These are phyloP conservation scores for Linanthus parryae DNA, from an alignment of 148 eudicot species.

Conservation along the genomic window DNA sequence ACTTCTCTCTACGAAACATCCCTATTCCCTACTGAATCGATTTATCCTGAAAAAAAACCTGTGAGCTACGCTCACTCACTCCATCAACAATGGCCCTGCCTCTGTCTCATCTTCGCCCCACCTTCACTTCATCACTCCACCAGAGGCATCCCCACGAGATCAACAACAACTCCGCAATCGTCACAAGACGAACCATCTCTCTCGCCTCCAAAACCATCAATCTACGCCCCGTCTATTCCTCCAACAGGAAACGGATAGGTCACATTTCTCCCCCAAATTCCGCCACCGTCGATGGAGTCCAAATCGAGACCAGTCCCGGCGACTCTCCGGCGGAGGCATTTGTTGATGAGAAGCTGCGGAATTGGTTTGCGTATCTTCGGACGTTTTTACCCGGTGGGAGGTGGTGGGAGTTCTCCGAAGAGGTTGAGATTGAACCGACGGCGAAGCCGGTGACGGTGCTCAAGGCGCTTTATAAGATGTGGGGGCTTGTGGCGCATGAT, in stretches of 20 bases:
- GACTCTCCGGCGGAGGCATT: not conserved
- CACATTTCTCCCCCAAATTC: conserved; percentile 23
- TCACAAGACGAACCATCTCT: no score
- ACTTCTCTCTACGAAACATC: no score
- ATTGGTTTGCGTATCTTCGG: conserved; percentile 25
- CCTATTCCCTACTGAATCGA: no score
- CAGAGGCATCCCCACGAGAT: conserved; percentile 6
- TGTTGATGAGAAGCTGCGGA: conserved; percentile 26
- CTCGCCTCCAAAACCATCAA: conserved; percentile 4
- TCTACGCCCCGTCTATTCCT: conserved; percentile 6
- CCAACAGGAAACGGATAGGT: conserved; percentile 9
- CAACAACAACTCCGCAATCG: conserved; percentile 5
- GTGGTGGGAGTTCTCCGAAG: conserved; percentile 79
- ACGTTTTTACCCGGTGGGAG: conserved; percentile 72
- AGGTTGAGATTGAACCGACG: conserved; percentile 24
- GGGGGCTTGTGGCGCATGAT: conserved; percentile 65
- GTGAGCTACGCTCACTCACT: conserved; percentile 1
- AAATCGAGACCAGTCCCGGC: conserved; percentile 4
- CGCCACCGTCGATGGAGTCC: conserved; percentile 43
- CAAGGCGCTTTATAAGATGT: conserved; percentile 75
- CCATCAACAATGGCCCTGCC: conserved; percentile 40
- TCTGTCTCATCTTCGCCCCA: conserved; percentile 16
- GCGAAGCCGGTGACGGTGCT: conserved; percentile 89
- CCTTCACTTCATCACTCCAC: conserved; percentile 6
- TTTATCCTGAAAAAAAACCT: no score